Evolutionary conservation across 495 filamentous ascomycete species (phyloP).

Genomic region (Evernia prunastri): DNA sequence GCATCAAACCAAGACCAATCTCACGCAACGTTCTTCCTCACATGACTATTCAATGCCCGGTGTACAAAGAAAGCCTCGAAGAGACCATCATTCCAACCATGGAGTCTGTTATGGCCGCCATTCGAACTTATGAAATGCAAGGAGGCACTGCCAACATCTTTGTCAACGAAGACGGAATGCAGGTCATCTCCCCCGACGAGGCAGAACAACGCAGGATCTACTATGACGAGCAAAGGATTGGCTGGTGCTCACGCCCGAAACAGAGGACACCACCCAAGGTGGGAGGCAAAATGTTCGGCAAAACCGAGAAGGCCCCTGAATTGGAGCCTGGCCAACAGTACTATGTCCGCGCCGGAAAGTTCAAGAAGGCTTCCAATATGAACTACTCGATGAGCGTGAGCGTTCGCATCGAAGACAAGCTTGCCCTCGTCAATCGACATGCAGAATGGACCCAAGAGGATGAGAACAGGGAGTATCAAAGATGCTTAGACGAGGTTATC

Average conservation of each 20-base stretch:
- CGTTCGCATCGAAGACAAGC: constrained; percentile 54
- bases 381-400: constrained; percentile 58
- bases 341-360: constrained; percentile 58
- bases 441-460: constrained; percentile 45
- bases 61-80: constrained; percentile 32
- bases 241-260: constrained; percentile 53
- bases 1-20: constrained; percentile 43
- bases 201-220: constrained; percentile 54
- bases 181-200: constrained; percentile 44
- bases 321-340: constrained; percentile 24
- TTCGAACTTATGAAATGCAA: constrained; percentile 48
- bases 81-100: constrained; percentile 28
- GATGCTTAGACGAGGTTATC: constrained; percentile 47
- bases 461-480: constrained; percentile 46
- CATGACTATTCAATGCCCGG: constrained; percentile 44
- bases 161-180: constrained; percentile 46
- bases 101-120: constrained; percentile 40
- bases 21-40: constrained; percentile 48
- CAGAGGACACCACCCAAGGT: constrained; percentile 38
- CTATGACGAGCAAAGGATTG: constrained; percentile 57
- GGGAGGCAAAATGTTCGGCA: constrained; percentile 6
- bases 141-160: constrained; percentile 47
- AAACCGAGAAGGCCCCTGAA: constrained; percentile 30
- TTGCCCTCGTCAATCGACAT: constrained; percentile 37
- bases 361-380: constrained; percentile 73